A percentile compares a stretch with the other conserved stretches of the same genome.
Evolutionary conservation across 345 rosid species (phyloP).

Genomic region (Viola odorata): DNA sequence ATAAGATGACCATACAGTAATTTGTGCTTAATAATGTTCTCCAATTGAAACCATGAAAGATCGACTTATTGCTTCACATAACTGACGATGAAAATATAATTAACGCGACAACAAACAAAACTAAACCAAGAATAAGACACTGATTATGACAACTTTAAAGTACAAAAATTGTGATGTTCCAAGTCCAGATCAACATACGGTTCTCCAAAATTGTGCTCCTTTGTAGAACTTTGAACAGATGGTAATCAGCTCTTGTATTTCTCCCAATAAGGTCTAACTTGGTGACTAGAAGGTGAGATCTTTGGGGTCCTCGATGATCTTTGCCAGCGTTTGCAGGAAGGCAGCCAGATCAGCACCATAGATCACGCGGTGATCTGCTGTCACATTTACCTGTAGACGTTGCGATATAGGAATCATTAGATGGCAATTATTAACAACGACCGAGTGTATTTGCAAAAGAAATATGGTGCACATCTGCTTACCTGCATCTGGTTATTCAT

Average conservation of each 20-base stretch:
- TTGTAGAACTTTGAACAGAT: slow-evolving; percentile 2
- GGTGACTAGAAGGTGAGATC: slow-evolving; percentile 64
- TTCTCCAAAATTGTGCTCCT: slow-evolving; percentile 16
- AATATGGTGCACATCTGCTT: slow-evolving; percentile 11
- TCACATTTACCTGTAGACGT: slow-evolving; percentile 65
- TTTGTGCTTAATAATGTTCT: not conserved
- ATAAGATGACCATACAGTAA: too few relatives aligned
- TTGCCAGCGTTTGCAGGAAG: slow-evolving; percentile 85
- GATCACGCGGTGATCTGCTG: slow-evolving; percentile 92
- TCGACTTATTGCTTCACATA: not conserved
- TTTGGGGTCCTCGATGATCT: slow-evolving; percentile 79
- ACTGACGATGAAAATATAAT: not conserved
- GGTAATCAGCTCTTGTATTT: slow-evolving; percentile 16
- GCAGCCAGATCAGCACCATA: slow-evolving; percentile 92
- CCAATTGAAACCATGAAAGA: not conserved
- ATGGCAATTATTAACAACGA: not conserved
- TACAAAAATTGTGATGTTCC: slow-evolving; percentile 1
- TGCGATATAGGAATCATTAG: slow-evolving; percentile 8
- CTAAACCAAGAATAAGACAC: not conserved
- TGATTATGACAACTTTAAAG: not conserved
- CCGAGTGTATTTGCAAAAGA: not conserved
- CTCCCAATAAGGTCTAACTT: slow-evolving; percentile 1
- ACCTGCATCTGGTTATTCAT: slow-evolving; percentile 98
- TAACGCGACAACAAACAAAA: too few relatives aligned
- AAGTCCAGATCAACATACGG: slow-evolving; percentile 1